These are phyloP conservation scores for Macrophomina tecta DNA, from an alignment of 2,329 filamentous ascomycete species.

Conservation along the genomic window DNA sequence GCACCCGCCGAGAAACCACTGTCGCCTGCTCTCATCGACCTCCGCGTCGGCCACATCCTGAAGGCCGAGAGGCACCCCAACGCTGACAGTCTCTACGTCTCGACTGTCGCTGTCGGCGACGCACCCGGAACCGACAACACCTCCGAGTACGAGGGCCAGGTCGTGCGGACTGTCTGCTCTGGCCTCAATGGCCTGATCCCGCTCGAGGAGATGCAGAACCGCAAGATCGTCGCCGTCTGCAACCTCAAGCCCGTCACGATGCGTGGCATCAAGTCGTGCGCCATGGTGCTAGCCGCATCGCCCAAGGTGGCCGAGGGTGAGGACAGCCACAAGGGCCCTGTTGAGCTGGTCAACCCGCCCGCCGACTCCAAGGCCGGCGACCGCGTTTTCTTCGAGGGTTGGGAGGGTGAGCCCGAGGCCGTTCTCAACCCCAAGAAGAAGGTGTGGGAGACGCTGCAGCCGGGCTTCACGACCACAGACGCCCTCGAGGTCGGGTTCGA, in stretches of 20 bases:
- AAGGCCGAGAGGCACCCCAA: constrained; percentile 96
- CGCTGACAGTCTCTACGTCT: constrained; percentile 93
- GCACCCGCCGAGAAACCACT: constrained; percentile 74
- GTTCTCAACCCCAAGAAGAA: constrained; percentile 99
- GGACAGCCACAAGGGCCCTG: constrained; percentile 82
- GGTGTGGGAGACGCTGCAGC: constrained; percentile 96
- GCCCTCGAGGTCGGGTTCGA: constrained; percentile 85
- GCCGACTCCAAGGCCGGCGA: constrained; percentile 80
- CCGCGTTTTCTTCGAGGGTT: constrained; percentile 91
- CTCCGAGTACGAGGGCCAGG: constrained; percentile 85
- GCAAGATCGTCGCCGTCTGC: constrained; percentile 93
- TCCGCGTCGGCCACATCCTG: constrained; percentile 95
- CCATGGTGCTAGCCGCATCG: constrained; percentile 96
- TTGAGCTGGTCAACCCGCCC: constrained; percentile 90
- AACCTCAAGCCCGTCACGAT: constrained; percentile 99
- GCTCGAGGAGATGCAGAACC: constrained; percentile 93
- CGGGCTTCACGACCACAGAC: constrained; percentile 90
- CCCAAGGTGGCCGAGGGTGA: constrained; percentile 83
- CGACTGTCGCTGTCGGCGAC: constrained; percentile 94
- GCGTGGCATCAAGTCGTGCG: constrained; percentile 80
- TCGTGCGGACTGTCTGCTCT: constrained; percentile 94
- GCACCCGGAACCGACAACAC: constrained; percentile 85
- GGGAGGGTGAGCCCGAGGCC: constrained; percentile 89
- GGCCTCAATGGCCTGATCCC: constrained; percentile 92
- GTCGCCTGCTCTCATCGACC: constrained; percentile 86